A percentile compares a stretch with the other conserved stretches of the same genome.
These are phyloP conservation scores for Polyporus tsugae DNA, from an alignment of 1,284 basidiomycete genomes.

Conservation along the genomic window DNA sequence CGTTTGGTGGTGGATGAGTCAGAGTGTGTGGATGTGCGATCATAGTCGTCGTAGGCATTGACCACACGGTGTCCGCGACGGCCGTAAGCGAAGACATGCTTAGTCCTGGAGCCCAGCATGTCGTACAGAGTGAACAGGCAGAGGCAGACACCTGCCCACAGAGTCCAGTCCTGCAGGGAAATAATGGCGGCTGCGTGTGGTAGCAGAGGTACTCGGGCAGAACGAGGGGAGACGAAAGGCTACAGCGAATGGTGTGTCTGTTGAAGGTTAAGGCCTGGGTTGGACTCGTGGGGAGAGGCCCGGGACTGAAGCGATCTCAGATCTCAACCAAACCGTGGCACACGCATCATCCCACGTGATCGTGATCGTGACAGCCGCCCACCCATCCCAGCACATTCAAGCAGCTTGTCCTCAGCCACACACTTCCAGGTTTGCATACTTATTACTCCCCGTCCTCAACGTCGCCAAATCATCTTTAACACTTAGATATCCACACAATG, in stretches of 20 bases:
- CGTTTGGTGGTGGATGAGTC: slow-evolving; percentile 3
- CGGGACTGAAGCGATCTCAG: slow-evolving; percentile 15
- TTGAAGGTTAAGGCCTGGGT: too few species aligned
- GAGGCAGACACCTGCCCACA: slow-evolving; percentile 25
- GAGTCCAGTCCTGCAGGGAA: slow-evolving; percentile 8
- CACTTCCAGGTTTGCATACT: neutral
- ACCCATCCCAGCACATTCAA: neutral
- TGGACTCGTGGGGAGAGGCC: too few species aligned
- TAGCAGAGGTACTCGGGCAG: neutral
- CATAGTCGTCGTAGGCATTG: slow-evolving; percentile 51
- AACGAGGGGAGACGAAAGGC: neutral
- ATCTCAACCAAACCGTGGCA: slow-evolving; percentile 33
- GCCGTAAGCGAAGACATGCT: slow-evolving; percentile 76
- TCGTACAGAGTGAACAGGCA: slow-evolving; percentile 24
- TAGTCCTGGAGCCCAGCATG: slow-evolving; percentile 68
- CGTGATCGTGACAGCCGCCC: slow-evolving; percentile 27
- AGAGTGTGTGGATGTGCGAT: slow-evolving; percentile 20
- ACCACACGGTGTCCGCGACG: slow-evolving; percentile 71
- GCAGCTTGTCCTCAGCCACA: slow-evolving; percentile 3
- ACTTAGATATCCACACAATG: slow-evolving; percentile 49
- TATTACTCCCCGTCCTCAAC: too few species aligned
- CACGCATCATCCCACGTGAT: slow-evolving; percentile 33
- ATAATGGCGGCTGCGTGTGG: slow-evolving; percentile 10
- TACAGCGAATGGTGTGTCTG: neutral
- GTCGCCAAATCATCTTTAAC: neutral